A percentile compares a stretch with the other conserved stretches of the same genome.
Evolutionary conservation across 768 basidiomycete species (phyloP).

Genomic region (Leccinum boreale): DNA sequence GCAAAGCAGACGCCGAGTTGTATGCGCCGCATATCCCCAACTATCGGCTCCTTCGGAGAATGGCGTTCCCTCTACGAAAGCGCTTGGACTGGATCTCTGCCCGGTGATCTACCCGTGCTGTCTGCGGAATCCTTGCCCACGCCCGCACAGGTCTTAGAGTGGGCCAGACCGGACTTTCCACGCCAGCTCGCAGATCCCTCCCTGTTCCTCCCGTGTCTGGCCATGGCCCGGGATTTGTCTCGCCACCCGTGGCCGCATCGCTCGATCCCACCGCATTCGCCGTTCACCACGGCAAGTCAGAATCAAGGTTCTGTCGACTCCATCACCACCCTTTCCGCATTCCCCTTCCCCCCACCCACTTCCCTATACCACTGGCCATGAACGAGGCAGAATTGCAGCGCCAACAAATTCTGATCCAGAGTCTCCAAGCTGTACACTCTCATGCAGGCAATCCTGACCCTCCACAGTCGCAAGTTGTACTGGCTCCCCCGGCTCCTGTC

Average conservation of each 20-base stretch:
- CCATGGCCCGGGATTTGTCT: constrained; percentile 12
- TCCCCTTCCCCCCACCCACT: constrained; percentile 61
- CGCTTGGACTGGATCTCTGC: no score
- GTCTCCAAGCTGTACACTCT: constrained; percentile 10
- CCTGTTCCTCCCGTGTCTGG: constrained; percentile 19
- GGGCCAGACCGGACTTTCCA: no score
- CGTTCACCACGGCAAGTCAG: constrained; percentile 16
- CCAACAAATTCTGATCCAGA: constrained; percentile 12
- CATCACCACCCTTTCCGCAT: constrained; percentile 67
- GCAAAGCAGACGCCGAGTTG: no score
- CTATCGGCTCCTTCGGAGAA: no score
- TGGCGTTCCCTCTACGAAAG: no score
- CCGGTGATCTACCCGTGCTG: no score
- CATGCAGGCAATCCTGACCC: no score
- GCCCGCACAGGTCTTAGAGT: no score
- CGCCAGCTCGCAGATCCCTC: neutral
- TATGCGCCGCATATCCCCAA: no score
- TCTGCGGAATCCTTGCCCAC: no score
- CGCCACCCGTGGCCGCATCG: neutral
- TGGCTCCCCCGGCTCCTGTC: constrained; percentile 5
- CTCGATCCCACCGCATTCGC: constrained; percentile 25
- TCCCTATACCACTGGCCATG: constrained; percentile 22
- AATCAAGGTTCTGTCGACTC: constrained; percentile 39
- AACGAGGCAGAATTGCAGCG: constrained; percentile 25
- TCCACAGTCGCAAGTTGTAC: no score